A percentile compares a stretch with the other conserved stretches of the same genome.
Evolutionary conservation across 164 flowering plant genomes (phyloP).

Genomic region (Cinnamomum micranthum): DNA sequence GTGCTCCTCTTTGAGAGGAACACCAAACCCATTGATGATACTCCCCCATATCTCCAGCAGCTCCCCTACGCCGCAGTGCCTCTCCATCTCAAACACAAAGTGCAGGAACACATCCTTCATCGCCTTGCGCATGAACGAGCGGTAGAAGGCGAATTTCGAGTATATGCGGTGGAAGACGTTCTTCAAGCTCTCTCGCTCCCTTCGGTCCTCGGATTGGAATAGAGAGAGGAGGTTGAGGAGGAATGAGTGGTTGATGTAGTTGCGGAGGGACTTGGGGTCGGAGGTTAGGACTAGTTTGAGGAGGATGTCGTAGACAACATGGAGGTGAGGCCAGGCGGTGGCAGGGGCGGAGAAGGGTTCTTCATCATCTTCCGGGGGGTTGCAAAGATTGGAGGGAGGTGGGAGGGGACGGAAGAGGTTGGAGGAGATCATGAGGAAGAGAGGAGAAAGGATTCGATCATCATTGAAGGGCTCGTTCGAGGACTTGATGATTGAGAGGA

Average conservation of each 20-base stretch:
- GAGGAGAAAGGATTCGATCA: constrained; percentile 21
- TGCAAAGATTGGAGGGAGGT: constrained; percentile 22
- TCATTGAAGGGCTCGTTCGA: constrained; percentile 11
- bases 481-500: constrained; percentile 38
- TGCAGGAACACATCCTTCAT: constrained; percentile 61
- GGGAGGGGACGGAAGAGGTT: constrained; percentile 46
- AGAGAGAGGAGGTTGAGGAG: constrained; percentile 46
- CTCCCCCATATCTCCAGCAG: constrained; percentile 79
- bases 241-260: constrained; percentile 44
- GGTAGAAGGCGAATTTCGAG: constrained; percentile 44
- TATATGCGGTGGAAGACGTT: constrained; percentile 65
- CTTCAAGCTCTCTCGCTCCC: constrained; percentile 68
- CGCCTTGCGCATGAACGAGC: constrained; percentile 68
- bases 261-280: constrained; percentile 37
- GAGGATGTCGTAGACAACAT: constrained; percentile 61
- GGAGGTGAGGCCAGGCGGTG: constrained; percentile 62
- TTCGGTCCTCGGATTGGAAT: constrained; percentile 63
- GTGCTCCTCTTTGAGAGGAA: constrained; percentile 83
- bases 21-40: constrained; percentile 65
- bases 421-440: constrained; percentile 28
- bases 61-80: constrained; percentile 60
- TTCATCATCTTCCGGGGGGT: constrained; percentile 44
- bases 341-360: constrained; percentile 22
- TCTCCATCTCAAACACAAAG: constrained; percentile 46
- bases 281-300: constrained; percentile 30